Evolutionary conservation across 2,329 filamentous ascomycete genomes (phyloP).

Genomic region (Escovopsis sp.): DNA sequence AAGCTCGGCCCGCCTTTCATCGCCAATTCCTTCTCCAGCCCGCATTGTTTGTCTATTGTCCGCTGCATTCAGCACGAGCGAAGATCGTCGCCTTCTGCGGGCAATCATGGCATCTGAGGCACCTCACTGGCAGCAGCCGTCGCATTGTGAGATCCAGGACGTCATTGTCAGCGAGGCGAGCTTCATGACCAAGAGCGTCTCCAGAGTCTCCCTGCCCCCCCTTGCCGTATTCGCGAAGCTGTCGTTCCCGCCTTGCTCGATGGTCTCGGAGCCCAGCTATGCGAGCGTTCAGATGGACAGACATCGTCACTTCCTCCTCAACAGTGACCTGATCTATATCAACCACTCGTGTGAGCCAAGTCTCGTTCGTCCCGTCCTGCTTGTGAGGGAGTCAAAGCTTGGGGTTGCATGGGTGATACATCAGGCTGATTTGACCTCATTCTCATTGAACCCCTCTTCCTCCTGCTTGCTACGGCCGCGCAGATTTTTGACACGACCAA

Average conservation of each 20-base stretch:
- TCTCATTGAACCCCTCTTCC: not conserved
- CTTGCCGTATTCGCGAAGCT: slow-evolving; percentile 55
- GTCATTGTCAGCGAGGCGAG: slow-evolving; percentile 38
- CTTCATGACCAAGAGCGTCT: slow-evolving; percentile 47
- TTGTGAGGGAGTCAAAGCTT: too few relatives aligned
- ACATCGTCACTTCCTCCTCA: slow-evolving; percentile 44
- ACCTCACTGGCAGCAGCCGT: slow-evolving; percentile 46
- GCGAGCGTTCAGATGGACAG: slow-evolving; percentile 47
- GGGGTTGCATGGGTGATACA: not conserved
- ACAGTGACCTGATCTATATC: slow-evolving; percentile 52
- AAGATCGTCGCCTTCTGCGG: too few relatives aligned
- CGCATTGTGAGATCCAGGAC: slow-evolving; percentile 42
- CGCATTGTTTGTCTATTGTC: too few relatives aligned
- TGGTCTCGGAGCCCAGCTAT: slow-evolving; percentile 42
- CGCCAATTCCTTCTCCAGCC: too few relatives aligned
- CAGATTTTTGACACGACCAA: slow-evolving; percentile 47
- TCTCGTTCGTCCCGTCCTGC: slow-evolving; percentile 32
- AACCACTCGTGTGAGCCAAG: slow-evolving; percentile 55
- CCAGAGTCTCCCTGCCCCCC: slow-evolving; percentile 38
- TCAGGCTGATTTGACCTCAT: not conserved
- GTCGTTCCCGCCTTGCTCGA: slow-evolving; percentile 46
- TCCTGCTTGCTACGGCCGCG: not conserved
- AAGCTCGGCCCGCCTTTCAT: too few relatives aligned
- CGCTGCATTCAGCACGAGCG: too few relatives aligned
- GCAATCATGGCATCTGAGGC: slow-evolving; percentile 38